These are phyloP conservation scores for Candida silvicultrix DNA, from an alignment of 805 yeast species.

Conservation along the genomic window DNA sequence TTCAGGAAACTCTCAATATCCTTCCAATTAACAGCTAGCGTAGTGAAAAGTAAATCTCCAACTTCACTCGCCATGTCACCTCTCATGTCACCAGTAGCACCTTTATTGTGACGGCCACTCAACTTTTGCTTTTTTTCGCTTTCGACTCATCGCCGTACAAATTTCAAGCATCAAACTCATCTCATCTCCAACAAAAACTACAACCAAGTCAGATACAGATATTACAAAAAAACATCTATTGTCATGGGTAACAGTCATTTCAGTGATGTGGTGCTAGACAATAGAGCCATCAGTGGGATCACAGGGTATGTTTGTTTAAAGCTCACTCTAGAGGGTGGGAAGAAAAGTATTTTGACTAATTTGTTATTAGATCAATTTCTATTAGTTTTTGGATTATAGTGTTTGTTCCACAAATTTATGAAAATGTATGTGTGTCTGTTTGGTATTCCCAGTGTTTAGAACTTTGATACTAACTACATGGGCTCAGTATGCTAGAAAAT, in stretches of 20 bases:
- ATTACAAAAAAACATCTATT: neutral
- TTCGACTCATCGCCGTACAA: neutral
- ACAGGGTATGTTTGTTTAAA: conserved; percentile 15
- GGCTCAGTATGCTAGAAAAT: conserved; percentile 54
- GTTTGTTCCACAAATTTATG: conserved; percentile 94
- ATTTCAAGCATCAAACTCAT: neutral
- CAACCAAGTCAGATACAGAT: neutral
- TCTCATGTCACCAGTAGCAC: neutral
- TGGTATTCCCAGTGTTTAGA: too few relatives aligned
- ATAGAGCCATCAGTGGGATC: conserved; percentile 22
- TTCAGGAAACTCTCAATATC: too few relatives aligned
- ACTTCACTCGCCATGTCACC: neutral
- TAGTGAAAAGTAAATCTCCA: too few relatives aligned
- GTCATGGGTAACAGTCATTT: neutral
- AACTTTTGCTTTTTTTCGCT: neutral
- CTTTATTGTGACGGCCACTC: neutral
- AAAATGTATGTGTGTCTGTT: conserved; percentile 35
- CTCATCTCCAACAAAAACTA: neutral
- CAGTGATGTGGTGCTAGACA: conserved; percentile 17
- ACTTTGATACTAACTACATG: conserved; percentile 12
- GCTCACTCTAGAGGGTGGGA: neutral
- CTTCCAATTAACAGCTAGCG: too few relatives aligned
- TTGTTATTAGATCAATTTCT: conserved; percentile 57
- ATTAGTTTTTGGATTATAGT: conserved; percentile 98
- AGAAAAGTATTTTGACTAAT: too few relatives aligned